These are phyloP conservation scores for Zoysia matrella DNA, from an alignment of 202 grass and related monocot genomes.

Conservation along the genomic window DNA sequence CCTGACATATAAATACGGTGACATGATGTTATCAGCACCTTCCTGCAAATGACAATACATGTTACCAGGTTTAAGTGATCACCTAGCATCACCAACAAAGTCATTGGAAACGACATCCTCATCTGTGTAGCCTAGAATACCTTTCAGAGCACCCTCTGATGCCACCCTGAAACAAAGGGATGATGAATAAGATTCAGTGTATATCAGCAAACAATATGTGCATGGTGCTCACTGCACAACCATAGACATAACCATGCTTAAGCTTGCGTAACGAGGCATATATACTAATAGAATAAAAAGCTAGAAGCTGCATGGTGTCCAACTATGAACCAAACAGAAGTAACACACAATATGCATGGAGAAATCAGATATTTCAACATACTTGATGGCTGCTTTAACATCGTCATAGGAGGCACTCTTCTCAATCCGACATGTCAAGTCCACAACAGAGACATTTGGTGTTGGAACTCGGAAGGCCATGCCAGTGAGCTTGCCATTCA, in stretches of 20 bases:
- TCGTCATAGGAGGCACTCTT: slow-evolving; percentile 94
- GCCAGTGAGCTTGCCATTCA: slow-evolving; percentile 95
- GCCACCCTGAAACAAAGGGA: slow-evolving; percentile 60
- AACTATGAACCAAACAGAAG: not conserved
- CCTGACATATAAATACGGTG: slow-evolving; percentile 46
- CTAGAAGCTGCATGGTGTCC: not conserved
- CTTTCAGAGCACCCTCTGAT: slow-evolving; percentile 81
- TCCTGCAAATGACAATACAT: not conserved
- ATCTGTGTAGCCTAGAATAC: slow-evolving; percentile 96
- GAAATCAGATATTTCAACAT: slow-evolving; percentile 31
- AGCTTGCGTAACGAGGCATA: not conserved
- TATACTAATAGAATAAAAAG: not conserved
- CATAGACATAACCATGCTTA: not conserved
- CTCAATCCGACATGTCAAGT: slow-evolving; percentile 91
- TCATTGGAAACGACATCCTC: slow-evolving; percentile 97
- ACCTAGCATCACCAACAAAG: slow-evolving; percentile 91
- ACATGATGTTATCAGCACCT: slow-evolving; percentile 14
- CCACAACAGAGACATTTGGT: slow-evolving; percentile 96
- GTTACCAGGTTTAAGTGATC: not conserved
- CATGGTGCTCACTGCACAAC: not conserved
- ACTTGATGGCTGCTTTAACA: slow-evolving; percentile 97
- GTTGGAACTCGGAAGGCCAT: slow-evolving; percentile 99
- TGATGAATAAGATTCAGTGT: not conserved
- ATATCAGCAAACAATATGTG: not conserved
- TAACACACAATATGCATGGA: slow-evolving; percentile 6